Percentiles rank a stretch among this genome's conserved stretches.
phyloP scores from a whole-genome alignment of 371 early-diverging fungal genomes.

The Apophysomyces variabilis region DNA sequence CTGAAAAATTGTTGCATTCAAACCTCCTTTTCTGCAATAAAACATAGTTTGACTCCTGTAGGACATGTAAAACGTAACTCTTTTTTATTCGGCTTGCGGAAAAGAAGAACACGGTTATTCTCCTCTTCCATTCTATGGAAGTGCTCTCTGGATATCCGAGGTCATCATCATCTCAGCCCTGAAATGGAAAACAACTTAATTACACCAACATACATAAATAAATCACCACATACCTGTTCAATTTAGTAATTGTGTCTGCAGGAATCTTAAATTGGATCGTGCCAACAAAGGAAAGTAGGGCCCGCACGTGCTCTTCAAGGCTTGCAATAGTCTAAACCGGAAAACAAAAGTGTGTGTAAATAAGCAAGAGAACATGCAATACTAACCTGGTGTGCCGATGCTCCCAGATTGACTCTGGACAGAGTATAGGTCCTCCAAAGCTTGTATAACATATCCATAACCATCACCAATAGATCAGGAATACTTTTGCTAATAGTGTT shows the following conservation, averaged over 20 bases:
- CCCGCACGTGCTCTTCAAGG: conserved; percentile 54
- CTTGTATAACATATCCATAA: conserved; percentile 71
- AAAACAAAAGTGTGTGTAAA: not conserved
- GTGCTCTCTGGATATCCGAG: not conserved
- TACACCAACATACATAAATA: not conserved
- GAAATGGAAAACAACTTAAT: not conserved
- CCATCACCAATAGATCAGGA: conserved; percentile 75
- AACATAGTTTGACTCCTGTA: too few species aligned
- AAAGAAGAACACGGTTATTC: not conserved
- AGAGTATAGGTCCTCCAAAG: conserved; percentile 23
- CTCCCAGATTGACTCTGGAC: conserved; percentile 12
- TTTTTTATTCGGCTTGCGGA: not conserved
- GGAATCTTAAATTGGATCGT: conserved; percentile 85
- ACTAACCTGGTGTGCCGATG: conserved; percentile 23
- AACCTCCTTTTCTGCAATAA: too few species aligned
- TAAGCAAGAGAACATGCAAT: not conserved
- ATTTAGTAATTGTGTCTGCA: conserved; percentile 72
- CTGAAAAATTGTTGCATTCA: too few species aligned
- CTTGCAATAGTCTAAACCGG: conserved; percentile 19
- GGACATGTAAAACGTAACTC: too few species aligned
- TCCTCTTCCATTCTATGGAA: not conserved
- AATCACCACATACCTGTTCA: conserved; percentile 61
- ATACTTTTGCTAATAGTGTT: conserved; percentile 76
- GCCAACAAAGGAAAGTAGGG: conserved; percentile 81
- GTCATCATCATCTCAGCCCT: conserved; percentile 26